Conservation (phyloP, 495 filamentous ascomycete genomes). For the Friedmanniomyces simplex region DNA sequence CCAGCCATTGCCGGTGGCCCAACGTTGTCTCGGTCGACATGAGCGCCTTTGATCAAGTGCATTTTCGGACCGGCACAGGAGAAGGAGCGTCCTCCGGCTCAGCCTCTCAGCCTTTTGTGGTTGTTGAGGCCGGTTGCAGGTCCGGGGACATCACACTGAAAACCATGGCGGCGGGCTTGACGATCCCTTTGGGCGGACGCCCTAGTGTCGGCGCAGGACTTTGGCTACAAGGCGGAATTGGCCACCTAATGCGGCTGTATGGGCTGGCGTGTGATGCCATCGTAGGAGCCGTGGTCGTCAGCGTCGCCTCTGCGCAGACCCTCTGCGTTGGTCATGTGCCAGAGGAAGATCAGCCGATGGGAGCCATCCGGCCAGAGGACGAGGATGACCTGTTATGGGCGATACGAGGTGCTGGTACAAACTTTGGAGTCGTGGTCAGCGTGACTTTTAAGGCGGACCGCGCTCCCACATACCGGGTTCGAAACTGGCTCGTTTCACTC, state of each 20-base stretch:
- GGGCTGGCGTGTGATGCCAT: conserved; percentile 54
- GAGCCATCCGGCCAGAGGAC: conserved; percentile 20
- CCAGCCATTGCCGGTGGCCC: conserved; percentile 47
- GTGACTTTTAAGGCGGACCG: conserved; percentile 44
- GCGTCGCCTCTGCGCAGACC: conserved; percentile 41
- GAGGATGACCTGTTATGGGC: conserved; percentile 49
- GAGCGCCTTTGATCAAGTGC: conserved; percentile 44
- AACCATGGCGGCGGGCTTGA: conserved; percentile 41
- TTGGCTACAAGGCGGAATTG: conserved; percentile 58
- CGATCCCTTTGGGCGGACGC: conserved; percentile 49
- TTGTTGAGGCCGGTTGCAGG: conserved; percentile 5
- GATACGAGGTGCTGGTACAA: conserved; percentile 51
- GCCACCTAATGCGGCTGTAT: conserved; percentile 46
- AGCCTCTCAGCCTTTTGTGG: not conserved
- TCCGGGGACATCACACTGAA: conserved; percentile 46
- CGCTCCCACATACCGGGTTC: conserved; percentile 33
- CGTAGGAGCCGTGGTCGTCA: conserved; percentile 49
- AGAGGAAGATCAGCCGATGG: conserved; percentile 37
- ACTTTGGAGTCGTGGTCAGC: conserved; percentile 53
- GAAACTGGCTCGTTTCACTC: not conserved
- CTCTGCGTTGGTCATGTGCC: conserved; percentile 45
- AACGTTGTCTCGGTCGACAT: conserved; percentile 50
- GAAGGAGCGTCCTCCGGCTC: conserved; percentile 36
- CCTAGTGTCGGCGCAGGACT: conserved; percentile 53
- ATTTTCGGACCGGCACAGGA: conserved; percentile 40